Evolutionary conservation across 352 stramenopile species (phyloP).

Genomic region (Phytophthora parvispora): DNA sequence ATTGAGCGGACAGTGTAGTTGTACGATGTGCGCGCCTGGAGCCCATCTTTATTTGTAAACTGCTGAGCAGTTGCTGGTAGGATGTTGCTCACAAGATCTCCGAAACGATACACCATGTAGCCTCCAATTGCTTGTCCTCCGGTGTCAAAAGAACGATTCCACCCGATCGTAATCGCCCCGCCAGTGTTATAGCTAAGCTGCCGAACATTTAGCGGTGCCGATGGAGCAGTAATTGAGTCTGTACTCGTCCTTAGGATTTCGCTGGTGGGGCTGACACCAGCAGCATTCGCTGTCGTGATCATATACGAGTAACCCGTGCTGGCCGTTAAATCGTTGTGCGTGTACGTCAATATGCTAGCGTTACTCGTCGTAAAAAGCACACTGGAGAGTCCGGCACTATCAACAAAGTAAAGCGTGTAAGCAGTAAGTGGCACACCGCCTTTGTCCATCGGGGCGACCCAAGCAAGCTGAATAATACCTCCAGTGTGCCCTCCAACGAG

Average conservation of each 20-base stretch:
- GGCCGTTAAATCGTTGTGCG: constrained; percentile 59
- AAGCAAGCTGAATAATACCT: constrained; percentile 48
- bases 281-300: constrained; percentile 43
- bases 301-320: constrained; percentile 61
- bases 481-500: constrained; percentile 36
- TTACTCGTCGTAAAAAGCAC: constrained; percentile 35
- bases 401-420: constrained; percentile 41
- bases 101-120: constrained; percentile 71
- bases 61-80: constrained; percentile 20
- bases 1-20: constrained; percentile 56
- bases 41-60: constrained; percentile 48
- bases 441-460: constrained; percentile 38
- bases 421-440: constrained; percentile 39
- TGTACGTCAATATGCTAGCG: constrained; percentile 34
- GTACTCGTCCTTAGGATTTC: constrained; percentile 43
- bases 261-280: constrained; percentile 55
- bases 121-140: constrained; percentile 54
- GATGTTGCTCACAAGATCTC: constrained; percentile 28
- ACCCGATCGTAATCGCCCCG: constrained; percentile 66
- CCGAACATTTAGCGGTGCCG: constrained; percentile 49
- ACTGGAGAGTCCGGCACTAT: constrained; percentile 6
- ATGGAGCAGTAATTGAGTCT: constrained; percentile 50
- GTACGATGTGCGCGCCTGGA: constrained; percentile 54
- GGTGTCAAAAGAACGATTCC: constrained; percentile 62
- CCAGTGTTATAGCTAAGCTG: constrained; percentile 58